phyloP scores from a whole-genome alignment of 306 rosid species.

The Oemleria cerasiformis region DNA sequence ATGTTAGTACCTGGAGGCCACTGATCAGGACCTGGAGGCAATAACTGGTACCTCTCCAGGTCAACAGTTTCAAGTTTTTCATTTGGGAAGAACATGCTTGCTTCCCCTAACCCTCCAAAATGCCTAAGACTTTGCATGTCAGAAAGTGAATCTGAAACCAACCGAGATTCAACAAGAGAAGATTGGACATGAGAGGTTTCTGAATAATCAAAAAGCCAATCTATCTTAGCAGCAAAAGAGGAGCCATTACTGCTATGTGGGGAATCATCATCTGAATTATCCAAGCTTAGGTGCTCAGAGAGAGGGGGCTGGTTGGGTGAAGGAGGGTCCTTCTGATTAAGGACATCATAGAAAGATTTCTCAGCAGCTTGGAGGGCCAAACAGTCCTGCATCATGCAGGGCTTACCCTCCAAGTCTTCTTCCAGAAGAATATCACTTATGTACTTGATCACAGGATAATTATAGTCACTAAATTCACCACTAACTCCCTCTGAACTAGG shows the following conservation, averaged over 20 bases:
- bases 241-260: conserved; percentile 19
- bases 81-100: conserved; percentile 26
- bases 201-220: conserved; percentile 19
- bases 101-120: conserved; percentile 6
- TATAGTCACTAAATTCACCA: conserved; percentile 22
- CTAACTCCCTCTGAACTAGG: conserved; percentile 34
- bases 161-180: conserved; percentile 26
- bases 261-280: conserved; percentile 24
- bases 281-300: conserved; percentile 17
- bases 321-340: conserved; percentile 29
- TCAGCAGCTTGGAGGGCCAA: conserved; percentile 35
- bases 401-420: conserved; percentile 28
- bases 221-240: conserved; percentile 24
- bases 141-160: conserved; percentile 26
- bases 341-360: conserved; percentile 31
- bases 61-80: conserved; percentile 16
- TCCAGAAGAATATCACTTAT: conserved; percentile 33
- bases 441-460: conserved; percentile 31
- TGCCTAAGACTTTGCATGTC: conserved; percentile 18
- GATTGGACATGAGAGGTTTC: conserved; percentile 20
- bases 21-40: not conserved
- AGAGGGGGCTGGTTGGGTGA: conserved; percentile 6
- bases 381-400: conserved; percentile 25
- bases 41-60: conserved; percentile 1
- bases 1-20: not conserved